These are phyloP conservation scores for Cercospora berteroae DNA, from an alignment of 2,329 filamentous ascomycete genomes.

Conservation along the genomic window DNA sequence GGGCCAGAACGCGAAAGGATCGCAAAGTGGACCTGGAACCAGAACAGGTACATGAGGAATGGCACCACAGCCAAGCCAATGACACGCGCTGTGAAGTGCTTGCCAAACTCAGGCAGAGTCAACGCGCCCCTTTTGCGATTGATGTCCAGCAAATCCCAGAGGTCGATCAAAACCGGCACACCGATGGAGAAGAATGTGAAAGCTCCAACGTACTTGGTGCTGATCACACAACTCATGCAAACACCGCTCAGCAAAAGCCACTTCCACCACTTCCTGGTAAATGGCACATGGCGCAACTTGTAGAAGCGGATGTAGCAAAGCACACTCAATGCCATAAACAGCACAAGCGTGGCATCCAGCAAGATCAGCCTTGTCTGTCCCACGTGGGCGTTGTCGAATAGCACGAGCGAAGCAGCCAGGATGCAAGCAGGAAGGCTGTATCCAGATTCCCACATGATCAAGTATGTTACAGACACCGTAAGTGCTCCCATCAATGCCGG, in stretches of 20 bases:
- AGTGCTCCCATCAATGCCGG: slow-evolving; percentile 88
- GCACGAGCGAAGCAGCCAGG: slow-evolving; percentile 77
- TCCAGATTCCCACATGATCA: slow-evolving; percentile 99
- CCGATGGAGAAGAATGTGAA: slow-evolving; percentile 98
- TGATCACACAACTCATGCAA: slow-evolving; percentile 93
- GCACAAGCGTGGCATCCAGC: slow-evolving; percentile 87
- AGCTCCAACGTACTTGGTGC: slow-evolving; percentile 93
- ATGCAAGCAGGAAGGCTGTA: slow-evolving; percentile 93
- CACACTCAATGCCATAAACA: slow-evolving; percentile 94
- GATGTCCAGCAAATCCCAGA: slow-evolving; percentile 91
- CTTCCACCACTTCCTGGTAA: slow-evolving; percentile 98
- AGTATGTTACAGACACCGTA: slow-evolving; percentile 88
- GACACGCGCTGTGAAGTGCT: slow-evolving; percentile 87
- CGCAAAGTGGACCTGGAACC: slow-evolving; percentile 99
- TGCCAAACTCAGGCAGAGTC: slow-evolving; percentile 72
- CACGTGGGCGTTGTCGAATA: slow-evolving; percentile 97
- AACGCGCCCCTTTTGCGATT: slow-evolving; percentile 81
- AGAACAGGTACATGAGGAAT: slow-evolving; percentile 98
- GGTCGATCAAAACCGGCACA: slow-evolving; percentile 86
- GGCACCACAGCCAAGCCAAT: slow-evolving; percentile 84
- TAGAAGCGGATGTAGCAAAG: slow-evolving; percentile 97
- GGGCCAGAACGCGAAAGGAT: slow-evolving; percentile 85
- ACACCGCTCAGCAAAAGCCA: slow-evolving; percentile 96
- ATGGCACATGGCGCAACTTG: slow-evolving; percentile 85
- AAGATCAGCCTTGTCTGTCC: slow-evolving; percentile 94